Percentiles rank a stretch among this genome's conserved stretches.
These are phyloP conservation scores for Pleoardoris graminearum DNA, from an alignment of 2,329 filamentous ascomycete species.

Conservation along the genomic window DNA sequence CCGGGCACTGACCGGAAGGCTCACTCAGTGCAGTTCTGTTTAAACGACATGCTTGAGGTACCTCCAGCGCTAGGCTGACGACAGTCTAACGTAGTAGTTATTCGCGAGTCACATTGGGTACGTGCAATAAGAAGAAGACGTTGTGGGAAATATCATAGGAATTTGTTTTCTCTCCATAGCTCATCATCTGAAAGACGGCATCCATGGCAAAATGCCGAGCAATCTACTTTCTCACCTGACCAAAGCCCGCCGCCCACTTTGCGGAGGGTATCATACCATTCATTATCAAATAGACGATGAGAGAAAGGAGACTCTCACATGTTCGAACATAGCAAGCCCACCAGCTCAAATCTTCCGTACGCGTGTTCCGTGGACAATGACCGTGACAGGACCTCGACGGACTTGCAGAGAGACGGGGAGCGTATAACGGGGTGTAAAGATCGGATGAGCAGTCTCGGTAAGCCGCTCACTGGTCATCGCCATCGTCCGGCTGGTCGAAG, in stretches of 20 bases:
- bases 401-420: background rate
- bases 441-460: background rate
- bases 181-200: background rate
- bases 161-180: conserved; percentile 4
- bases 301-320: conserved; percentile 9
- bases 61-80: no score
- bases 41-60: no score
- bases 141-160: background rate
- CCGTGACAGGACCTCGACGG: conserved; percentile 6
- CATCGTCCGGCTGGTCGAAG: conserved; percentile 94
- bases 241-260: conserved; percentile 6
- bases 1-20: no score
- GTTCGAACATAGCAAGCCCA: conserved; percentile 8
- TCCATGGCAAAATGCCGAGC: conserved; percentile 5
- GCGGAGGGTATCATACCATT: conserved; percentile 21
- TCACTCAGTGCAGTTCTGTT: no score
- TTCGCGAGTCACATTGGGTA: no score
- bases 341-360: background rate
- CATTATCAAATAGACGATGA: conserved; percentile 12
- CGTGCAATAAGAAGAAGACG: no score
- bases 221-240: conserved; percentile 18
- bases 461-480: conserved; percentile 55
- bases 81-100: no score
- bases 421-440: background rate
- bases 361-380: conserved; percentile 5